Evolutionary conservation across 257 asterid genomes (phyloP).

Genomic region (Nicotiana noctiflora): DNA sequence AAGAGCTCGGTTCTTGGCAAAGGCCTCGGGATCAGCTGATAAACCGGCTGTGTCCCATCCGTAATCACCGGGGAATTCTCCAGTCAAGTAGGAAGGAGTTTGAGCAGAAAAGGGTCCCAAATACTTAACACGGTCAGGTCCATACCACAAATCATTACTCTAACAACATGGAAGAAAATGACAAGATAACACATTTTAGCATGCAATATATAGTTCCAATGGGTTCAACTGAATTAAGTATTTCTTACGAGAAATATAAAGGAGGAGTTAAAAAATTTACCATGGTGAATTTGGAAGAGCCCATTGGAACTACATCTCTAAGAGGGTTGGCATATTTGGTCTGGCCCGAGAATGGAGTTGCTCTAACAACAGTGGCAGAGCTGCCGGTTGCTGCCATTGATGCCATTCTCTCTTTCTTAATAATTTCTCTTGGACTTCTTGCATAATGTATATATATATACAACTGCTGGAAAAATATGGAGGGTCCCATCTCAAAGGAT

Average conservation of each 20-base stretch:
- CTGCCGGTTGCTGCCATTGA: slow-evolving; percentile 58
- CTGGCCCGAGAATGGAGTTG: slow-evolving; percentile 75
- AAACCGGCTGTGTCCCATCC: slow-evolving; percentile 93
- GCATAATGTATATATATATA: not conserved
- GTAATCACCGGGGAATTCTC: slow-evolving; percentile 85
- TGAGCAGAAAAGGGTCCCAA: slow-evolving; percentile 91
- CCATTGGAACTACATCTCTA: slow-evolving; percentile 54
- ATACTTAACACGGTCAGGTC: slow-evolving; percentile 77
- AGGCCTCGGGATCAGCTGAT: slow-evolving; percentile 87
- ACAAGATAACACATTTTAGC: not conserved
- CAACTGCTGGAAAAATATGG: not conserved
- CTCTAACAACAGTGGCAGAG: slow-evolving; percentile 50
- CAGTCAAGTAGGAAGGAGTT: slow-evolving; percentile 75
- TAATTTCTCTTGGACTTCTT: not conserved
- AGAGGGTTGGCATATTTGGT: slow-evolving; percentile 53
- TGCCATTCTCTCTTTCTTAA: slow-evolving; percentile 26
- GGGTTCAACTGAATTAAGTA: not conserved
- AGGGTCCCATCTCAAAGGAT: not conserved
- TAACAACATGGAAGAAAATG: slow-evolving; percentile 8
- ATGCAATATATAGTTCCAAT: not conserved
- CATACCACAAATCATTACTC: slow-evolving; percentile 73
- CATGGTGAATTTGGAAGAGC: slow-evolving; percentile 55
- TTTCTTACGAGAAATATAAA: not conserved
- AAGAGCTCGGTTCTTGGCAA: slow-evolving; percentile 72
- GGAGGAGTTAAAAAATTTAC: slow-evolving; percentile 6